phyloP scores from a whole-genome alignment of 202 grass and related monocot genomes.

The Saccharum hybrid region DNA sequence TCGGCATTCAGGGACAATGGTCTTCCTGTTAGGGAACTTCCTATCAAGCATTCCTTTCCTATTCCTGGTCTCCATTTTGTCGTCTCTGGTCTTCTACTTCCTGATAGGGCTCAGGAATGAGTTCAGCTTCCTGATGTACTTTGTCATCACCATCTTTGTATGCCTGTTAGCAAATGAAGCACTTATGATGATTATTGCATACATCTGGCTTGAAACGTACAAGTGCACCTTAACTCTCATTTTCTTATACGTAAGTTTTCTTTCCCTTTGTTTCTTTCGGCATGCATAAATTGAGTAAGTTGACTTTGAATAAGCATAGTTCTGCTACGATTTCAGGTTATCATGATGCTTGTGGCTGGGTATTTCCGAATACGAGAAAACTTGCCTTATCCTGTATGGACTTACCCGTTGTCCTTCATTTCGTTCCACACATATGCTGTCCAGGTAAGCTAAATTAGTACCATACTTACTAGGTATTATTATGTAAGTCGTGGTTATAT shows the following conservation, averaged over 20 bases:
- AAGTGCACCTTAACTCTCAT: conserved; percentile 70
- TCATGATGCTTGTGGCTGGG: conserved; percentile 95
- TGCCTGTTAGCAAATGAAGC: conserved; percentile 87
- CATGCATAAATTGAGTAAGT: not conserved
- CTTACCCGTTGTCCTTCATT: conserved; percentile 75
- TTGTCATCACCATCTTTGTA: conserved; percentile 77
- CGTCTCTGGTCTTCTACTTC: conserved; percentile 86
- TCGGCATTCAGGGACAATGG: conserved; percentile 66
- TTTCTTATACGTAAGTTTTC: conserved; percentile 73
- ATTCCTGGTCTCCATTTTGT: conserved; percentile 78
- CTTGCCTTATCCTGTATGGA: conserved; percentile 69
- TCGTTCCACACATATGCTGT: conserved; percentile 78
- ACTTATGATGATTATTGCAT: conserved; percentile 74
- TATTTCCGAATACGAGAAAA: conserved; percentile 71
- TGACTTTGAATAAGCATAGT: not conserved
- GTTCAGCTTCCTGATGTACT: conserved; percentile 87
- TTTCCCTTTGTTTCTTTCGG: not conserved
- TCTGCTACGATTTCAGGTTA: conserved; percentile 50
- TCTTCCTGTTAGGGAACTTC: conserved; percentile 80
- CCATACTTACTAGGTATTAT: not conserved
- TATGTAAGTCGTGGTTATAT: not conserved
- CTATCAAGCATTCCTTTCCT: conserved; percentile 82
- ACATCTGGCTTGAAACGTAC: conserved; percentile 79
- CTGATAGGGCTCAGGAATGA: conserved; percentile 81
- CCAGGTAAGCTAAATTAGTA: conserved; percentile 47